Percentiles rank a stretch among this genome's conserved stretches.
phyloP scores from a whole-genome alignment of 768 basidiomycete species.

The Russula sp. region DNA sequence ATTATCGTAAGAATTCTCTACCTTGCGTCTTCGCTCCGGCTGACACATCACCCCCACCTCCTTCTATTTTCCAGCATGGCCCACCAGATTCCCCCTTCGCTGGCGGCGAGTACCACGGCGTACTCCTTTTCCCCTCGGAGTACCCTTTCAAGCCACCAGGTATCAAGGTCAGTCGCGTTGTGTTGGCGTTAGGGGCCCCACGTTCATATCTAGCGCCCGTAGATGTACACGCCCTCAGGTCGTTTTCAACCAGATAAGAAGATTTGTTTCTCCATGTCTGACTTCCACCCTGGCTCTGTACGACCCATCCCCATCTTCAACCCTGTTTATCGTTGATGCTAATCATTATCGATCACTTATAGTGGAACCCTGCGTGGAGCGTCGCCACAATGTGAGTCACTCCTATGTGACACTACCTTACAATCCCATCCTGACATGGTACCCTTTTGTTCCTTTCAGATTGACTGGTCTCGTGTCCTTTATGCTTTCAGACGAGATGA shows the following conservation, averaged over 20 bases:
- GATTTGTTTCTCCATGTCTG: conserved; percentile 98
- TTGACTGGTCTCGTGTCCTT: conserved; percentile 90
- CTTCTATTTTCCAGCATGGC: conserved; percentile 55
- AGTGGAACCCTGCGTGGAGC: conserved; percentile 97
- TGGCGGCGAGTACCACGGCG: conserved; percentile 92
- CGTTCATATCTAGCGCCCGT: conserved; percentile 16
- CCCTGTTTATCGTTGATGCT: neutral
- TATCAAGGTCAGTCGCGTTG: conserved; percentile 63
- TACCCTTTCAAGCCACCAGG: conserved; percentile 97
- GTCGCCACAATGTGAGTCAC: conserved; percentile 82
- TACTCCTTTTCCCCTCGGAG: conserved; percentile 87
- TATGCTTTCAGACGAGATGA: conserved; percentile 96
- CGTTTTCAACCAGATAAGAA: conserved; percentile 89
- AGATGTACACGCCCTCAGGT: conserved; percentile 91
- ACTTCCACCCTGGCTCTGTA: conserved; percentile 86
- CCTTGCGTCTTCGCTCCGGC: neutral
- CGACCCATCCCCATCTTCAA: conserved; percentile 30
- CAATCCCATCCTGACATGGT: conserved; percentile 17
- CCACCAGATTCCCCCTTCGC: conserved; percentile 89
- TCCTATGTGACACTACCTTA: neutral
- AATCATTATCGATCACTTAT: conserved; percentile 1
- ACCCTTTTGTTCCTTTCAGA: conserved; percentile 36
- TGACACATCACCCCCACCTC: conserved; percentile 17
- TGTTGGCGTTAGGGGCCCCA: neutral
- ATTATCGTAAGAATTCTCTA: conserved; percentile 60